Conservation (phyloP, 768 basidiomycete species). For the Phaffia tasmanica region DNA sequence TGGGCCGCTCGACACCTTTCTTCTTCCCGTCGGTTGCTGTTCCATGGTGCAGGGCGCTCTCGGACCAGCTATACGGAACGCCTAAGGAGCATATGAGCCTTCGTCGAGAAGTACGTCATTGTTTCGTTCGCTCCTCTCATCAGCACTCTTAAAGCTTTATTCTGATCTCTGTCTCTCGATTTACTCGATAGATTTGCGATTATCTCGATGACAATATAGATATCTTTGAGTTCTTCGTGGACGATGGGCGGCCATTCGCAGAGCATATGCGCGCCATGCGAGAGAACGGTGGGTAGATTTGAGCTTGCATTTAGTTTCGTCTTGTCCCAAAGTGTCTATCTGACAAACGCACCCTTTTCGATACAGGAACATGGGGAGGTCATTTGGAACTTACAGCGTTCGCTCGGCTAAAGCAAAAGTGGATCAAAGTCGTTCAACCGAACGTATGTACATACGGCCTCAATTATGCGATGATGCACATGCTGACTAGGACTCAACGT, state of each 20-base stretch:
- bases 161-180: conserved; percentile 35
- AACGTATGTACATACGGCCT: conserved; percentile 43
- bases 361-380: conserved; percentile 68
- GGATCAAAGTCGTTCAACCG: conserved; percentile 88
- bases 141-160: background rate
- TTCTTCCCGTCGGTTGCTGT: background rate
- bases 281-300: conserved; percentile 50
- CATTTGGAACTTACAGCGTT: conserved; percentile 90
- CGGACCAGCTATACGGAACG: conserved; percentile 74
- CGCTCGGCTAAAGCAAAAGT: conserved; percentile 61
- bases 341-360: background rate
- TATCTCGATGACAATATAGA: conserved; percentile 61
- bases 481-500: background rate
- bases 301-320: background rate
- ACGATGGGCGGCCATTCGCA: conserved; percentile 65
- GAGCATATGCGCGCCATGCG: conserved; percentile 67
- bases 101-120: conserved; percentile 9
- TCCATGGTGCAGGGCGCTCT: conserved; percentile 49
- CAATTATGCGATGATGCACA: background rate
- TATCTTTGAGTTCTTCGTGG: conserved; percentile 76
- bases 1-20: background rate
- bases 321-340: background rate
- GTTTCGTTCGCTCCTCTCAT: background rate
- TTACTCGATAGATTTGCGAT: conserved; percentile 56
- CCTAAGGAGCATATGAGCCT: conserved; percentile 52